Evolutionary conservation across 345 rosid genomes (phyloP), one percentile per base, ranked within the genome.

Genomic region (Turnera subulata): DNA sequence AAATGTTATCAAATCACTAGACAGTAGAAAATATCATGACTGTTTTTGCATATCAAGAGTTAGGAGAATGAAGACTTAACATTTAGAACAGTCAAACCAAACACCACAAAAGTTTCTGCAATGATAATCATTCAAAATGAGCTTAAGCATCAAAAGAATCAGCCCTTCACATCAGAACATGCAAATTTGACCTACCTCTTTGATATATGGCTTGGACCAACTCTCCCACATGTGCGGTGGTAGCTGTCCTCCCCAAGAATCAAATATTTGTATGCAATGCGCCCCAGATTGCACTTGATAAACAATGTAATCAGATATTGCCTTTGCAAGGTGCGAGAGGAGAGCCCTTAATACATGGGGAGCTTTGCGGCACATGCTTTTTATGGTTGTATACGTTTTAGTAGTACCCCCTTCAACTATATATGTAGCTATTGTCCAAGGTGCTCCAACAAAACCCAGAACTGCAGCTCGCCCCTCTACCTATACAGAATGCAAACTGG

Each of bases 241-340:
- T 37, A 91, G 77, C 58, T 88, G 98, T n/a, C 98, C 96, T 66
- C 96, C 98, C 96, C 98, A 91, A 2, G 95, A 91, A 74, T 91
- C 95, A 55, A 91, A 91, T 70, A 91, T 91, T 73, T 91, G 96
- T 55, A 91, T 84, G 68, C 96, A 91, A 40, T 91, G 88, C 58
- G 95, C 98, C 65, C 96, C 95, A 21, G 86, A 85, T 55, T 84
- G 90, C 39, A 85, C 90, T 86, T 91, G 96, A 71, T 67, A 92
- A 73, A 92, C 71, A 60, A 84, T 73, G 42, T 83, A 92, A 32
- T 86, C 89, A 9, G 91, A 56, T 63, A 89, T 83, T 40, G 96
- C 96, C 60, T 76, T 63, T 21, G 95, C 82, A 63, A 86, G 71
- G 74, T 82, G 96, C 62, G 91, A 77, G 54, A 92, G 93, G 59